Base-by-base conservation (phyloP, 2,329 filamentous ascomycete species). In the Aspergillus vadensis region DNA sequence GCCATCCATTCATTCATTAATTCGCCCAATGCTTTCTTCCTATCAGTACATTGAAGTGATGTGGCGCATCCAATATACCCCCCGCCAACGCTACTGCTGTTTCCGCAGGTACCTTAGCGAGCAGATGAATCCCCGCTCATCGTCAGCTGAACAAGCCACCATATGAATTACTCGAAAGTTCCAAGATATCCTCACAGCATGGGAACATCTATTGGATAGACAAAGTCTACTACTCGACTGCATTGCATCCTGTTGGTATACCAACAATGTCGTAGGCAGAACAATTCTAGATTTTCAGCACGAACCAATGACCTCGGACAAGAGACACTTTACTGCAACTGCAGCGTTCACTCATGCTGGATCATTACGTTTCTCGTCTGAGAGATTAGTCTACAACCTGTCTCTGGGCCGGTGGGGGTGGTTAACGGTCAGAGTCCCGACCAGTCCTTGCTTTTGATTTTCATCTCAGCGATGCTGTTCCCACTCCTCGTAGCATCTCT, bases 21-120 rank as follows among this genome's bases (percentile, higher is more conserved):
- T 69, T 85, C 83, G 0, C 38, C 81, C 79, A 67, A 86, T 85
- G 48, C 79, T 81, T 66, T 84, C 82, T 67, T 85, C 83, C 83
- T 83, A 86, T 32, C 80, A 71, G 77, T 84, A 69, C 64, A 74
- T 27, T 27, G 25, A 27, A 60, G 10, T 67, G 7, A 61, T 43
- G 52, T n/a, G 52, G 48, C 23, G 64, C 68, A 44, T 77, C 73
- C 47, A 72, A 66, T 15, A 73, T 77, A 9, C 62, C 65, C 62
- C 78, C 76, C 9, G 78, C 77, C 62, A 78, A 74, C 5, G 71
- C 67, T 72, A 79, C 76, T 4, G 77, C 77, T 12, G 74, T 69
- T 55, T 79, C 76, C 12, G 76, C 71, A 2, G 74, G 72, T 5
- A 77, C 66, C 52, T 73, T 75, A 5, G 72, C 67, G 12, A 79